Evolutionary conservation across 495 filamentous ascomycete species (phyloP).

Genomic region (Parachaetomium inaequale): DNA sequence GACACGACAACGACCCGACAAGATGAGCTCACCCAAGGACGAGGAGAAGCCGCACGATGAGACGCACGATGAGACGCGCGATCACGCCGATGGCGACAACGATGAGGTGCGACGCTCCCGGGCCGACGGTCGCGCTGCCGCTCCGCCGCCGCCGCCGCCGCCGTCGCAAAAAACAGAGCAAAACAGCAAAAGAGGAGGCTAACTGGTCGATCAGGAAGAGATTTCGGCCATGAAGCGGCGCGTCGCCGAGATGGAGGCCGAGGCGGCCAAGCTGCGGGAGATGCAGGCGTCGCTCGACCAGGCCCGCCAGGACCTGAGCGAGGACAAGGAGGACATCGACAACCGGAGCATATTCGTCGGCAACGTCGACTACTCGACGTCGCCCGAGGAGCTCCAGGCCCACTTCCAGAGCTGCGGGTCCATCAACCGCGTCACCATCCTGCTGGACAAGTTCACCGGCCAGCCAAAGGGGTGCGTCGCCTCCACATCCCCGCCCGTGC

Average conservation of each 20-base stretch:
- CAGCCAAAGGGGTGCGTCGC: constrained; percentile 91
- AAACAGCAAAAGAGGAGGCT: constrained; percentile 18
- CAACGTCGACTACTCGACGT: constrained; percentile 97
- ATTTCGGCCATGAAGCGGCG: constrained; percentile 97
- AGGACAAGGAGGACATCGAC: constrained; percentile 96
- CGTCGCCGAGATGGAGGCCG: constrained; percentile 98
- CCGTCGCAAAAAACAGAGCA: too few relatives aligned
- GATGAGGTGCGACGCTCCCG: constrained; percentile 40
- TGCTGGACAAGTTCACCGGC: constrained; percentile 96
- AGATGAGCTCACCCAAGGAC: constrained; percentile 29
- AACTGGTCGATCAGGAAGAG: constrained; percentile 56
- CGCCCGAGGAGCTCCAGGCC: constrained; percentile 96
- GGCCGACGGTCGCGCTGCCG: neutral
- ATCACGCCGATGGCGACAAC: constrained; percentile 39
- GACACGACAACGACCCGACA: neutral
- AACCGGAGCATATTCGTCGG: constrained; percentile 95
- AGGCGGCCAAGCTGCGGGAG: constrained; percentile 92
- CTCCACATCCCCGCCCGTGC: too few relatives aligned
- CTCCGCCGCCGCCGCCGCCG: too few relatives aligned
- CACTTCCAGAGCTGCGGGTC: constrained; percentile 97
- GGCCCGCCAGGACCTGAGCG: constrained; percentile 73
- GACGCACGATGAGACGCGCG: constrained; percentile 24
- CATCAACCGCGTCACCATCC: constrained; percentile 97
- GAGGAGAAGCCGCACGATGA: constrained; percentile 33
- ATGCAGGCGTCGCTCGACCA: constrained; percentile 92